These are phyloP conservation scores for Cladophialophora chaetospira DNA, from an alignment of 2,329 filamentous ascomycete species.

Conservation along the genomic window DNA sequence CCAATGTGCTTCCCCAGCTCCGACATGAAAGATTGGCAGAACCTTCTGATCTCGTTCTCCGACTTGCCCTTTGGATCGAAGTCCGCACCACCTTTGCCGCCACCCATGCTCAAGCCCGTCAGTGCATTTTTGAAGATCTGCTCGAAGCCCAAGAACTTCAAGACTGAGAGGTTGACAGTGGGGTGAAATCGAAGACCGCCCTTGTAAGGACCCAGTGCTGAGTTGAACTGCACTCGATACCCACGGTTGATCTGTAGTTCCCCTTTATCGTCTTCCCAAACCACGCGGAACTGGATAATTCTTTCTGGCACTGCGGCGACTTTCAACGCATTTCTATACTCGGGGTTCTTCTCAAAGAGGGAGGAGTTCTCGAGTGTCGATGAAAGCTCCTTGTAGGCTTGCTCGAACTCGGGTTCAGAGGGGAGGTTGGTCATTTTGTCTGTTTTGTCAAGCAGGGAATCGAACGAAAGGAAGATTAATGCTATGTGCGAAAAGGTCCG, in stretches of 20 bases:
- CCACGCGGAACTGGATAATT: slow-evolving; percentile 93
- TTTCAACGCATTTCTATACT: slow-evolving; percentile 87
- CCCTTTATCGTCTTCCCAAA: slow-evolving; percentile 94
- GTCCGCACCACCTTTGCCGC: slow-evolving; percentile 96
- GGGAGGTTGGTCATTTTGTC: slow-evolving; percentile 75
- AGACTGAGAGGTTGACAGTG: slow-evolving; percentile 65
- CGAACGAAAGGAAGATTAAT: not conserved
- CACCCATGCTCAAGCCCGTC: slow-evolving; percentile 92
- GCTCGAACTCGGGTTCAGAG: slow-evolving; percentile 94
- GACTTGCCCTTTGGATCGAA: slow-evolving; percentile 99
- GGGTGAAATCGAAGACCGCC: slow-evolving; percentile 95
- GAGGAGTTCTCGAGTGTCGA: slow-evolving; percentile 92
- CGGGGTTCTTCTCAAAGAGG: slow-evolving; percentile 90
- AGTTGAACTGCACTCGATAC: slow-evolving; percentile 98
- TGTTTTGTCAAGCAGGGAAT: not conserved
- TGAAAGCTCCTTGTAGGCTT: slow-evolving; percentile 95
- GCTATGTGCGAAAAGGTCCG: not conserved
- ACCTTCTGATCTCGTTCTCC: slow-evolving; percentile 94
- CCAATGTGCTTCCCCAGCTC: slow-evolving; percentile 96
- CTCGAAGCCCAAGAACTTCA: slow-evolving; percentile 99
- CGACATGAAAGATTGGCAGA: slow-evolving; percentile 95
- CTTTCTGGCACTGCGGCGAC: slow-evolving; percentile 91
- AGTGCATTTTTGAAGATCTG: slow-evolving; percentile 99
- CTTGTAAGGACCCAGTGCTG: slow-evolving; percentile 95
- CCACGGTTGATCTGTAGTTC: slow-evolving; percentile 89